Base-by-base conservation (phyloP, 140 eudicot species). In the Oenanthe javanica region DNA sequence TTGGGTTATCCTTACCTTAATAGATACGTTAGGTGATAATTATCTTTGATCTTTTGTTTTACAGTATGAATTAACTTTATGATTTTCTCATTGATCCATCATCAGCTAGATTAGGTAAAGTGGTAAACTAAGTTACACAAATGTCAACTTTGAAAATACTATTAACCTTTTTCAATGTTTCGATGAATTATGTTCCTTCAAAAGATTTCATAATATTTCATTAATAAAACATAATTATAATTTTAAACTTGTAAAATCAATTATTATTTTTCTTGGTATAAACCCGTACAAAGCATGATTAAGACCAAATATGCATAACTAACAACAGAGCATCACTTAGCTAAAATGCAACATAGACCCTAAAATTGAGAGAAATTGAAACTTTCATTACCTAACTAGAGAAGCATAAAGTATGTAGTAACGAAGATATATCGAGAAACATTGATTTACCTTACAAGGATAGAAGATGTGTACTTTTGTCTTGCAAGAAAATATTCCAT, bases 401-500 rank as follows among this genome's bases (percentile, higher is more conserved):
- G 23, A 4, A 76, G 72, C 42, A 15, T 67, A 5, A 4, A 27
- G 45, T 31, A 31, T 12, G 74, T 51, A 38, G 9, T 31, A 77
- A 19, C 1, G 2, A 6, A 15, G 57, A 79, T 42, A 46, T 49
- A 38, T 45, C 67, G 54, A 23, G n/a, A 73, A 14, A 71, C 25
- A 72, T 77, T 66, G 36, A 75, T 66, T 78, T 90, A 95, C 99
- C 99, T 95, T 87, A 93, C 97, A 27, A 92, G 72, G 64, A 95
- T 82, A 75, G 94, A 78, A n/a, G 79, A 90, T 66, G 87, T 88
- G 79, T 95, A 95, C 86, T 89, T 92, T 83, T 95, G 97, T 67
- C 90, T 84, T 5, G 84, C 92, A 75, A 95, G 87, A 69, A 92
- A 77, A 81, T 85, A 90, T 87, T 95, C 99, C 55, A 95, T 87